Evolutionary conservation across 1,284 basidiomycete species (phyloP), one percentile per base, ranked within the genome.

Genomic region (Fomitopsis palustris): DNA sequence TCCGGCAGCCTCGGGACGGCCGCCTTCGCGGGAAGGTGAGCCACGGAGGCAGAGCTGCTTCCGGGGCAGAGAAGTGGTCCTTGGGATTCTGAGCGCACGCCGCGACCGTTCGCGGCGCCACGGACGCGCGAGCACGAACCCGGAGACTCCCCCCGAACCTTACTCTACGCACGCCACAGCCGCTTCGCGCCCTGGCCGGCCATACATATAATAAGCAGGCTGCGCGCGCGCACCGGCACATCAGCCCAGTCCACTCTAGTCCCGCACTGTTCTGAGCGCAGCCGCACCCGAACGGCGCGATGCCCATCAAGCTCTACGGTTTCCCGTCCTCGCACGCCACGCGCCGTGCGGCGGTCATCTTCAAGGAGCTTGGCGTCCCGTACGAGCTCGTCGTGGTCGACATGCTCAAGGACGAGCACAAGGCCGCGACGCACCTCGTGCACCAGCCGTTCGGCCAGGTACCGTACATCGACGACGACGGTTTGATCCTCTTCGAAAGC

Each of bases 381-480:
- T 85, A 80, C 67, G 78, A 84, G 64, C 60, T 85, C 52, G 64
- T 80, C 27, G 0, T 45, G 10, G 61, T 86, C 62, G 73, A 86
- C 66, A 54, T 82, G 17, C 0, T 52, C 43, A 77, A 75, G 47
- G 70, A 72, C 19, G 79, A 80, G 63, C 80, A 86, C 58, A 86
- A 85, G 68, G n/a, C 68, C 0, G 64, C 78, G 0, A 75, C 69
- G 21, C 81, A 71, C 73, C n/a, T 78, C 31, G 69, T 66, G 27
- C 69, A 75, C 25, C 86, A 89, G 62, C 87, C 88, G 0, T 90
- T 89, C 64, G 86, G 85, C n/a, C 83, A 86, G 69, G 70, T 89
- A 61, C 87, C 87, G 1, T 85, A 81, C 70, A 77, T 90, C 58
- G 82, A 83, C 74, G 74, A 80, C 47, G 77, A 81, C 55, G 76